Base-by-base conservation (phyloP, 2,329 filamentous ascomycete species). In the Fusarium poae region DNA sequence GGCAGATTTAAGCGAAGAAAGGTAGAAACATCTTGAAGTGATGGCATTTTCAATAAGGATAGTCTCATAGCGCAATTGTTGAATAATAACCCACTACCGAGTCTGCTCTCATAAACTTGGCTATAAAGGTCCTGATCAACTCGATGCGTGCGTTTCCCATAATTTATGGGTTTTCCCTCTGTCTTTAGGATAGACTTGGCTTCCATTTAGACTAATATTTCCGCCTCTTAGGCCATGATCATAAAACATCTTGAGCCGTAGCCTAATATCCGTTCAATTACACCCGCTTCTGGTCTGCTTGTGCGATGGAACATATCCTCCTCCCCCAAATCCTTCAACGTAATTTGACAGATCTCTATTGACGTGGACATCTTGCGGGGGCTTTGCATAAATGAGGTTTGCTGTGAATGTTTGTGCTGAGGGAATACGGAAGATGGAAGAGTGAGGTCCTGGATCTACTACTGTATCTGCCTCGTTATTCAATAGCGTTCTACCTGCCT, bases 1-100 rank as follows among this genome's bases (percentile, higher is more conserved):
- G 96, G 96, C 0, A 91, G 91, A 75, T 89, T 88, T 55, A 92
- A 92, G 79, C 88, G 87, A 79, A 89, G 89, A 77, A 94, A 91
- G 80, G 75, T 82, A 54, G 84, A 82, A 64, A 74, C 70, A 27
- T 76, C 64, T 39, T 66, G 42, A 50, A 48, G 20, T 23, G 15
- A 11, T 25, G 25, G 21, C 23, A 42, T 21, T n/a, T 58, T 49
- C 20, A 20, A 34, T 29, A n/a, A 50, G 30, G 12, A 16, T 58
- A 37, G n/a, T 35, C 49, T 37, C 23, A 58, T 58, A 58, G 59
- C 44, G 29, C 25, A 42, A 21, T 10, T 27, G 40, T 35, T 37
- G 11, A 42, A 25, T 42, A 64, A 51, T 43, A 21, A 12, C 27
- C 15, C 35, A 40, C 4, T 7, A 13, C 25, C 11, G 11, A 29